Evolutionary conservation across 257 asterid genomes (phyloP), one percentile per base, ranked within the genome.

Genomic region (Echites panduratus): DNA sequence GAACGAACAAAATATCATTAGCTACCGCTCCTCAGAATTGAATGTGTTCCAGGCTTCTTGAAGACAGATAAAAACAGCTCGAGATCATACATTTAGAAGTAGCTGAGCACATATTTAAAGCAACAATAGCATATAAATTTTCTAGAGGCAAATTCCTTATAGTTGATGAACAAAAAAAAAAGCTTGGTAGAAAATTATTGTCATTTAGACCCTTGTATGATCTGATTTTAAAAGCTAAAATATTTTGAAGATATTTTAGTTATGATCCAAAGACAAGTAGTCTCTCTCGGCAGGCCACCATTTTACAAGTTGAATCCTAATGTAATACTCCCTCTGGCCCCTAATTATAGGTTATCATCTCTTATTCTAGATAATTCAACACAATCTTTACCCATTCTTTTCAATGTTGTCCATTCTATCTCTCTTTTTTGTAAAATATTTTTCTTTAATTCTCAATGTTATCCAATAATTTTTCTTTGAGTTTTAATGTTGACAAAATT

Each of bases 11-110:
- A 7, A 62, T 8, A n/a, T 26, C 76, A 45, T 72, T 40, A n/a
- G 59, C 84, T 84, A 84, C 77, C 89, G 84, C 84, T 93, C 98
- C 83, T 93, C 98, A 22, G 98, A 90, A 79, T 86, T 93, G 88
- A 93, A 93, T 81, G 77, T 93, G 88, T 78, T 89, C 98, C 98
- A 90, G 71, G 98, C 98, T 83, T 89, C 98, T 97, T 93, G 52
- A 66, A 72, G 75, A 77, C 63, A 72, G n/a, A 80, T 71, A 56
- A 45, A 32, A 75, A 52, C 13, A 54, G 47, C 49, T 45, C n/a
- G 14, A 68, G 1, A 2, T 41, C 47, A 32, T 29, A 54, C 27
- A 61, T 26, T 2, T 20, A 19, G 17, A 63, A 40, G 48, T 19
- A 50, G 14, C 50, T 52, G 20, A 56, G 20, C 70, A 76, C 3